Evolutionary conservation across 768 basidiomycete species (phyloP).

Genomic region (Xanthoconium stramineum): DNA sequence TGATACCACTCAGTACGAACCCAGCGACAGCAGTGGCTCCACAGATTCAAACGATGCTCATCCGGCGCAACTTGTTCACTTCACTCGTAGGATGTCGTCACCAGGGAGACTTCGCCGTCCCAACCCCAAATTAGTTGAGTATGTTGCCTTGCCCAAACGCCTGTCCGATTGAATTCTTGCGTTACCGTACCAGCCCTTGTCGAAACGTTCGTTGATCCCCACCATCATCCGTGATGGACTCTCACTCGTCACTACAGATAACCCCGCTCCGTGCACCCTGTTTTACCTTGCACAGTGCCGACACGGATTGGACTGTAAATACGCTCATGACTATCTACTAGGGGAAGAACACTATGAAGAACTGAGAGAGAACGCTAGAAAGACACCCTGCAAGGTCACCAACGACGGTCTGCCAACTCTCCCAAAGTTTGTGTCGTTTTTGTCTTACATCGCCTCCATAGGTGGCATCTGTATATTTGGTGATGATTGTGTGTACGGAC

Average conservation of each 20-base stretch:
- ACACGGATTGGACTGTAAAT: conserved; percentile 56
- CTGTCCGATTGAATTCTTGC: conserved; percentile 18
- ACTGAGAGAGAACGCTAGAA: conserved; percentile 55
- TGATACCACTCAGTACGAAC: conserved; percentile 39
- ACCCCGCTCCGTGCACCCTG: conserved; percentile 63
- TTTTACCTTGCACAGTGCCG: conserved; percentile 64
- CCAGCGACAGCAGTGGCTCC: conserved; percentile 41
- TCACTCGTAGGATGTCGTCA: conserved; percentile 29
- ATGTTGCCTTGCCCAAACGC: conserved; percentile 3
- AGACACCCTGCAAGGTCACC: conserved; percentile 56
- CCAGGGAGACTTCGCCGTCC: conserved; percentile 39
- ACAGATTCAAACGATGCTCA: conserved; percentile 43
- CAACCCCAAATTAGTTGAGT: conserved; percentile 54
- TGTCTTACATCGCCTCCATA: conserved; percentile 22
- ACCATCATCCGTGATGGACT: background rate
- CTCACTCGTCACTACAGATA: conserved; percentile 34
- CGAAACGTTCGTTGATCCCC: conserved; percentile 50
- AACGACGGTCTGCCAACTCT: conserved; percentile 47
- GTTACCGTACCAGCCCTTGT: conserved; percentile 43
- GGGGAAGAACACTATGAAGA: conserved; percentile 51
- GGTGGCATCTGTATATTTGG: conserved; percentile 58
- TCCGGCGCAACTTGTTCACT: conserved; percentile 24
- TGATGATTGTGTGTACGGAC: conserved; percentile 50
- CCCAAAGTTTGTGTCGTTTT: background rate
- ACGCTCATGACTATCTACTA: conserved; percentile 59